Base-by-base conservation (phyloP, 2,329 filamentous ascomycete species). In the Aspergillus neoniger region DNA sequence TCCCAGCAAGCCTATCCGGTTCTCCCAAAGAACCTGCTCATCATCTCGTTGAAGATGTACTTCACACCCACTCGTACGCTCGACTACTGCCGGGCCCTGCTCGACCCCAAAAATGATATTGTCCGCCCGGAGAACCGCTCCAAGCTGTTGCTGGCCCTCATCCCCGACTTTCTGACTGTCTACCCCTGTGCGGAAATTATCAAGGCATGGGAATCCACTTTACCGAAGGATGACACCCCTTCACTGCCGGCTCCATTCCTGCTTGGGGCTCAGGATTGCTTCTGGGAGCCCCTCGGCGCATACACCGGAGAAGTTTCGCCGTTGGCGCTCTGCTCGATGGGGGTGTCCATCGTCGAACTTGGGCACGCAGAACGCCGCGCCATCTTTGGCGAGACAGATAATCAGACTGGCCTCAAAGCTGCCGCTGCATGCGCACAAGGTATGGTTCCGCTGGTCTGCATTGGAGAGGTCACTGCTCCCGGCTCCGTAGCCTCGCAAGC, bases 301-400 rank as follows among this genome's bases (percentile, higher is more conserved):
- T 92, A 86, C 73, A 96, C 91, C 0, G 91, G 91, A 57, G 89
- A 92, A 69, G 85, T 93, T 32, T 92, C 89, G 5, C 88, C 91
- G 0, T 74, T 83, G 4, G 85, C 88, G 2, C 81, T 96, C 23
- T 79, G 81, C 53, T 85, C 89, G 59, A 82, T 90, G 0, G 91
- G 91, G 43, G 90, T 87, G 53, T 82, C 80, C 17, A 84, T 96
- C 52, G 88, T 95, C 9, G 91, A 93, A 71, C 80, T 96, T 5
- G 91, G 91, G 1, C 92, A 96, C 72, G 91, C 91, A 1, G 92
- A 96, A 77, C 84, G 91, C 5, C 82, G 91, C 54, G 77, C 86
- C 2, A 73, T 91, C 19, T 92, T 93, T 69, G 84, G 84, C 15
- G 91, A 96, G 80, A 90, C 86, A n/a, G 89, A 95, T 68, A 82